A percentile compares a stretch with the other conserved stretches of the same genome.
Evolutionary conservation across 2,329 filamentous ascomycete species (phyloP).

Genomic region (Fusarium albosuccineum): DNA sequence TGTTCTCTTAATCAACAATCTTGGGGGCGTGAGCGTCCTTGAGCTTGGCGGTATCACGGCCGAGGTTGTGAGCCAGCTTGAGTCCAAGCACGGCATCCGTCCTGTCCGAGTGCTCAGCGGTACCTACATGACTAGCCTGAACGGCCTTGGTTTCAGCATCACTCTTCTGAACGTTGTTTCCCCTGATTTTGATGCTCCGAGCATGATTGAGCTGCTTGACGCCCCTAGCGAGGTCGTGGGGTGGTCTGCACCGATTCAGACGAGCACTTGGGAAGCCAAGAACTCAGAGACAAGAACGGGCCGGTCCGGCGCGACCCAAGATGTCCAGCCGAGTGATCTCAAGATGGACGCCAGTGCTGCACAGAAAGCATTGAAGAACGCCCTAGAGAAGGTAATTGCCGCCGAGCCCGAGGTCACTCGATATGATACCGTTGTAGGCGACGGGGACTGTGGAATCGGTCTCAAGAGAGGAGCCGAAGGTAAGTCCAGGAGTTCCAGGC

Average conservation of each 20-base stretch:
- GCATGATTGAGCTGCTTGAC: slow-evolving; percentile 78
- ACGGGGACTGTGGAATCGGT: slow-evolving; percentile 90
- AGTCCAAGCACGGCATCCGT: slow-evolving; percentile 67
- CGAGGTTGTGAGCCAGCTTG: slow-evolving; percentile 75
- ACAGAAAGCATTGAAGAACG: slow-evolving; percentile 66
- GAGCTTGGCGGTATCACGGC: slow-evolving; percentile 79
- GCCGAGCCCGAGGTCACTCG: slow-evolving; percentile 79
- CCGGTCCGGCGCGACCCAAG: slow-evolving; percentile 47
- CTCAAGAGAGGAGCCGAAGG: slow-evolving; percentile 88
- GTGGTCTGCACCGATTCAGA: slow-evolving; percentile 75
- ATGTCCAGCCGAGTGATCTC: slow-evolving; percentile 61
- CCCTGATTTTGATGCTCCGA: slow-evolving; percentile 68
- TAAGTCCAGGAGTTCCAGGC: slow-evolving; percentile 47
- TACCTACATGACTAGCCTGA: slow-evolving; percentile 84
- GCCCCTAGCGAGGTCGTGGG: slow-evolving; percentile 76
- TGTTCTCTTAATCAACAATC: slow-evolving; percentile 80
- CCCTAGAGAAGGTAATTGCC: slow-evolving; percentile 71
- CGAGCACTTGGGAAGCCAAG: slow-evolving; percentile 72
- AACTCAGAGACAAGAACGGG: slow-evolving; percentile 62
- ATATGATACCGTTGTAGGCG: slow-evolving; percentile 86
- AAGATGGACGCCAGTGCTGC: slow-evolving; percentile 65
- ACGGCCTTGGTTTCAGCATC: slow-evolving; percentile 81
- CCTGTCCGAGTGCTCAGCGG: slow-evolving; percentile 76
- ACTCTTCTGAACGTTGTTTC: slow-evolving; percentile 74
- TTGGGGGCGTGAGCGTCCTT: slow-evolving; percentile 79